Conservation (phyloP, 192 early-diverging fungal genomes). For the Umbelopsis ramanniana region DNA sequence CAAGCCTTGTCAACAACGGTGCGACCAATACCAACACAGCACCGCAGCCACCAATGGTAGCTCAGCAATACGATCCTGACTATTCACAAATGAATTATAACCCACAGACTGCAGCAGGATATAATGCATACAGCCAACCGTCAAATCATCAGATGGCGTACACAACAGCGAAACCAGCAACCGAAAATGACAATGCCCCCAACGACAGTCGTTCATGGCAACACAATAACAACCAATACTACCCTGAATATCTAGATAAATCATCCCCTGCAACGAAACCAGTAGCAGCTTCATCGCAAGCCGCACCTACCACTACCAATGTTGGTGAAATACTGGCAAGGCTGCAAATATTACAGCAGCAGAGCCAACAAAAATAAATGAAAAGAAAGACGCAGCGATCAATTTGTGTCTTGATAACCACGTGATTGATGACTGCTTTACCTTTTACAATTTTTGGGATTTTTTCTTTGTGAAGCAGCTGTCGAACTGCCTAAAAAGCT, state of each 20-base stretch:
- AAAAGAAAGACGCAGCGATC: not conserved
- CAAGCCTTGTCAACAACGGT: not conserved
- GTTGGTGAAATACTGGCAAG: not conserved
- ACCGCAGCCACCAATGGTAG: not conserved
- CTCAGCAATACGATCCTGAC: constrained; percentile 15
- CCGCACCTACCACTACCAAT: not conserved
- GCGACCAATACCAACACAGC: not conserved
- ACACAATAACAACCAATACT: not conserved
- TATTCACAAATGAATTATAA: constrained; percentile 14
- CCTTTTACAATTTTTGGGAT: not conserved
- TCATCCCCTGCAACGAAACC: not conserved
- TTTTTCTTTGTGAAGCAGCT: not conserved
- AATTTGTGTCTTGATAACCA: not conserved
- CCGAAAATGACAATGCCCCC: not conserved
- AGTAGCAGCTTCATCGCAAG: not conserved
- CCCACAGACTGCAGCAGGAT: not conserved
- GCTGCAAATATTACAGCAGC: constrained; percentile 3
- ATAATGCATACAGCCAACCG: not conserved
- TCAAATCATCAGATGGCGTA: not conserved
- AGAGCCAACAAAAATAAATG: not conserved
- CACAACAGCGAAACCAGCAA: not conserved
- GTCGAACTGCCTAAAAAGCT: not conserved
- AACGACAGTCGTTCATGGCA: not conserved
- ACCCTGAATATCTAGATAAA: not conserved
- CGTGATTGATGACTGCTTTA: constrained; percentile 11